A percentile compares a stretch with the other conserved stretches of the same genome.
Conservation (phyloP, 2,329 filamentous ascomycete species). For the Neofusicoccum laricinum region DNA sequence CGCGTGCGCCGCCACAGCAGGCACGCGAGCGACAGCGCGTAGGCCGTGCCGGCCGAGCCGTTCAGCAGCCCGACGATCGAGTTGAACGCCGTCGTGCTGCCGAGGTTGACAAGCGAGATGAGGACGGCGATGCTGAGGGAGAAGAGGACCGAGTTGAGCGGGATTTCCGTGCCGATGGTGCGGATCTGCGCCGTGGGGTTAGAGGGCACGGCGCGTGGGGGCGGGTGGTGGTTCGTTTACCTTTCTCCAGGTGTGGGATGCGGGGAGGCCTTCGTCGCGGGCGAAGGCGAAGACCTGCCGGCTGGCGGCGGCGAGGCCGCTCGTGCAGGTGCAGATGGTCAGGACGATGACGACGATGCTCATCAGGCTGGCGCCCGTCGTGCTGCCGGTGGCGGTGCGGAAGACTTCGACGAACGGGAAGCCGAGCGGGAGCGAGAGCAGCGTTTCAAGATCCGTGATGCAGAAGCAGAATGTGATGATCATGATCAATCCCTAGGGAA, state of each 20-base stretch:
- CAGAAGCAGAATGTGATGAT: slow-evolving; percentile 19
- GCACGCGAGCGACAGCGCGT: slow-evolving; percentile 10
- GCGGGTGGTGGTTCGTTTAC: background rate
- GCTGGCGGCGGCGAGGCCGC: slow-evolving; percentile 17
- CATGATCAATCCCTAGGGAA: background rate
- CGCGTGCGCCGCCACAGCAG: slow-evolving; percentile 1
- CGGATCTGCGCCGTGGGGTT: background rate
- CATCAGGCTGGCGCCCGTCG: slow-evolving; percentile 11
- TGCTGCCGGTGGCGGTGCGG: slow-evolving; percentile 8
- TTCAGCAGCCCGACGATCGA: slow-evolving; percentile 22
- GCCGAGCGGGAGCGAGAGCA: background rate
- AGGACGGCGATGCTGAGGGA: slow-evolving; percentile 31
- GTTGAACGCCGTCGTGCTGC: slow-evolving; percentile 40
- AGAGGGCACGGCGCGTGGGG: too few relatives aligned
- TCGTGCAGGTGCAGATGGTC: slow-evolving; percentile 15
- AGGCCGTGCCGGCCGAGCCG: background rate
- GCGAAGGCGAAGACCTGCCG: slow-evolving; percentile 20
- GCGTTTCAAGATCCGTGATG: slow-evolving; percentile 9
- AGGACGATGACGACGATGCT: slow-evolving; percentile 15
- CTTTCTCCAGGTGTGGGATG: background rate
- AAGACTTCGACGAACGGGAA: background rate
- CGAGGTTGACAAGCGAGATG: slow-evolving; percentile 44
- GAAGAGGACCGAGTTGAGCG: slow-evolving; percentile 15
- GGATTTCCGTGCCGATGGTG: slow-evolving; percentile 1
- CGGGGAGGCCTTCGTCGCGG: slow-evolving; percentile 16